Evolutionary conservation across 768 basidiomycete genomes (phyloP), one percentile per base, ranked within the genome.

Genomic region (Amanita muscaria): DNA sequence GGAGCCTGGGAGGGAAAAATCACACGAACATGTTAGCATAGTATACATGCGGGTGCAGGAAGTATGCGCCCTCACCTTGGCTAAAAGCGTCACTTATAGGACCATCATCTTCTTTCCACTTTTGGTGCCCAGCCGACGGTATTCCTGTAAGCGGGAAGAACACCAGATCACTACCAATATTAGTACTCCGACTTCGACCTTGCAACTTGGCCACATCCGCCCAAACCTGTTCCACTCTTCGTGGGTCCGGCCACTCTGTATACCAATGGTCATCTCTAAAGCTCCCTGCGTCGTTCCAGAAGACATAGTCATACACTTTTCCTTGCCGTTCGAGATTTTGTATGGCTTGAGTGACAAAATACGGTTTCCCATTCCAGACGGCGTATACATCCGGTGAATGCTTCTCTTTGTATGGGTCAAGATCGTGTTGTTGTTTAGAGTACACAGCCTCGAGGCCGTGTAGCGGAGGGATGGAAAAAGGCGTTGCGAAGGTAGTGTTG

Each of bases 201-300:
- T n/a, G n/a, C n/a, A n/a, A n/a, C n/a, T n/a, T n/a, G n/a, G n/a
- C n/a, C n/a, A n/a, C n/a, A n/a, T 64, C 54, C 15, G 62, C 40
- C 63, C 67, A 76, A 1, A 75, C 50, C 24, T 65, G 49, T 18
- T 65, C 56, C 2, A 77, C 62, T 11, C 71, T 59, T 9, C 23
- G 47, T 3, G 59, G 53, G 49, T 71, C 65, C 2, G 77, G 78
- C 78, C 78, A 80, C n/a, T 29, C 33, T 3, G 44, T 45, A 51
- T 72, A 79, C 10, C 48, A 47, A 56, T 78, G 74, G 1, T 60
- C 52, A 15, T 55, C 44, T 11, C 75, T 56, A 51, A 80, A 76
- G 47, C 73, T 72, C 5, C 72, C 76, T 2, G 76, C 74, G 50
- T 79, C 77, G 27, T 60, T 66, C 77, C 77, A 80, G 49, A 80